These are phyloP conservation scores for Neopestalotiopsis sp. DNA, from an alignment of 2,329 filamentous ascomycete species.

Conservation along the genomic window DNA sequence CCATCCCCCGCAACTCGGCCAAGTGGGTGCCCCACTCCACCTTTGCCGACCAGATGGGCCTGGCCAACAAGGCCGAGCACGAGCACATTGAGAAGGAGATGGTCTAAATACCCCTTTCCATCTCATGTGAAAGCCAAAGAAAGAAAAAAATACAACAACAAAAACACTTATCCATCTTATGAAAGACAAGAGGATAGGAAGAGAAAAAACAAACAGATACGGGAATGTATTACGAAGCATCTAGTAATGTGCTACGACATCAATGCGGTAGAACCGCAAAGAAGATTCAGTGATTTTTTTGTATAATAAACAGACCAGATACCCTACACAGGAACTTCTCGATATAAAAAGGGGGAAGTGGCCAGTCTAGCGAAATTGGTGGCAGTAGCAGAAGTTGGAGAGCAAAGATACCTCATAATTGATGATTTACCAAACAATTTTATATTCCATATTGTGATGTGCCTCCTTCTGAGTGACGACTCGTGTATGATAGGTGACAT, in stretches of 20 bases:
- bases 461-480: too few relatives aligned
- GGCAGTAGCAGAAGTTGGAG: neutral
- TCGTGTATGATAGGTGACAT: too few relatives aligned
- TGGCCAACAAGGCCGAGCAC: conserved; percentile 42
- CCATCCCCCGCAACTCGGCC: conserved; percentile 75
- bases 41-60: conserved; percentile 65
- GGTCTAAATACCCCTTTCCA: neutral
- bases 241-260: conserved; percentile 13
- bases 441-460: too few relatives aligned
- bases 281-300: neutral
- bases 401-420: neutral
- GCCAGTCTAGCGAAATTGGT: neutral
- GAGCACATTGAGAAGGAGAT: conserved; percentile 31
- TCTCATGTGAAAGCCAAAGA: neutral
- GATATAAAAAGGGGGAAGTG: neutral
- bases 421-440: neutral
- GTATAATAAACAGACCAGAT: neutral
- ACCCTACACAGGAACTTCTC: neutral
- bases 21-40: conserved; percentile 78
- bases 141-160: neutral
- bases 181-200: neutral
- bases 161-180: neutral
- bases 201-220: neutral
- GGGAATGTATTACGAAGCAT: conserved; percentile 9
- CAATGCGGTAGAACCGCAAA: conserved; percentile 7